These are phyloP conservation scores for Cyberlindnera nakhonratchasimensis DNA, from an alignment of 805 yeast species.

Conservation along the genomic window DNA sequence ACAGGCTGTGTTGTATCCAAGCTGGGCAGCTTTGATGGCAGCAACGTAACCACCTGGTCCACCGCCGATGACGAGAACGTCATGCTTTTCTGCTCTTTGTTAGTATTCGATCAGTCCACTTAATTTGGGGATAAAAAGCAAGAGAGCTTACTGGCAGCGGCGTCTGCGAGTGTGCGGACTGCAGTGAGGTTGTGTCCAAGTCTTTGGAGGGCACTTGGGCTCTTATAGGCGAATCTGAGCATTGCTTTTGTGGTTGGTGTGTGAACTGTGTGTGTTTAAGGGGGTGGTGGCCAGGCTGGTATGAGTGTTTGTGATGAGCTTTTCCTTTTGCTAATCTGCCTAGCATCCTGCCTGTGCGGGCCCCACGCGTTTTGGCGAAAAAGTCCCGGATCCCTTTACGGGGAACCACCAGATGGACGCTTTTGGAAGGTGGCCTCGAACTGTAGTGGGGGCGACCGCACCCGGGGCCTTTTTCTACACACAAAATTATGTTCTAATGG, in stretches of 20 bases:
- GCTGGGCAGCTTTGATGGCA: slow-evolving; percentile 97
- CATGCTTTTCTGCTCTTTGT: slow-evolving; percentile 51
- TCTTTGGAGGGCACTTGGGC: slow-evolving; percentile 13
- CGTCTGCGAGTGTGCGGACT: slow-evolving; percentile 23
- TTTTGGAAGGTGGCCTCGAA: too few species aligned
- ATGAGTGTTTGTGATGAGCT: slow-evolving; percentile 1
- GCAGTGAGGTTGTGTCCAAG: slow-evolving; percentile 14
- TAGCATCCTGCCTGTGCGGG: neutral
- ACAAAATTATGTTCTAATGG: too few species aligned
- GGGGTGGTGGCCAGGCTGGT: neutral
- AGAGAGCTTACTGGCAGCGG: slow-evolving; percentile 19
- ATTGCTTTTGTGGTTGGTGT: slow-evolving; percentile 4
- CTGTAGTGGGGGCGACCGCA: too few species aligned
- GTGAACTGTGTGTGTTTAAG: neutral
- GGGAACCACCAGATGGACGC: too few species aligned
- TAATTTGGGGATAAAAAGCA: neutral
- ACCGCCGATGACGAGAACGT: slow-evolving; percentile 94
- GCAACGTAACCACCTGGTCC: slow-evolving; percentile 99
- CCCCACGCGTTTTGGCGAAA: slow-evolving; percentile 2
- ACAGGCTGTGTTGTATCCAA: slow-evolving; percentile 93
- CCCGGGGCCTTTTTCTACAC: too few species aligned
- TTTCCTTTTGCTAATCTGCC: neutral
- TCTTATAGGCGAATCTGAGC: slow-evolving; percentile 21
- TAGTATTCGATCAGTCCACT: slow-evolving; percentile 4
- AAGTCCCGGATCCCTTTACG: slow-evolving; percentile 10